A percentile compares a stretch with the other conserved stretches of the same genome.
Conservation (phyloP, 1,284 basidiomycete genomes). For the Papiliotrema nemorosa region DNA sequence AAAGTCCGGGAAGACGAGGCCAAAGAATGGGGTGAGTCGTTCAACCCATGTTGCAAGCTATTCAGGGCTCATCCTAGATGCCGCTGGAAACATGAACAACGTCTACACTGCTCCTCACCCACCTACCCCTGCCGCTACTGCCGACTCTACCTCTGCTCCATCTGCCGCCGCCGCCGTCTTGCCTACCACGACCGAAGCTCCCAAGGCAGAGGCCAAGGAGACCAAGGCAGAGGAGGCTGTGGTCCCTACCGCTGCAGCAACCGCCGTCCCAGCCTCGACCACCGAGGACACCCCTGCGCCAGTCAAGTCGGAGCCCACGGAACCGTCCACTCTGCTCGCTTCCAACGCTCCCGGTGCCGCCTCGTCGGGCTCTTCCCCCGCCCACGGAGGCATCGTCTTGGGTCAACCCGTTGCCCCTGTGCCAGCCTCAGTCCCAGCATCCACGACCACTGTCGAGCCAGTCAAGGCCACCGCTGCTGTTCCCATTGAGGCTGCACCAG, state of each 20-base stretch:
- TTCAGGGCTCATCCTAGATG: constrained; percentile 23
- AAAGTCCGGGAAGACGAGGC: constrained; percentile 49
- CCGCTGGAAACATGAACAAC: constrained; percentile 51
- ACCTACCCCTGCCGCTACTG: constrained; percentile 8
- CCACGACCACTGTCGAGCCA: background rate
- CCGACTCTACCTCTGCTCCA: constrained; percentile 8
- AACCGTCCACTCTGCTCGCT: constrained; percentile 24
- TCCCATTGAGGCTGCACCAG: constrained; percentile 11
- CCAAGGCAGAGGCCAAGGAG: constrained; percentile 1
- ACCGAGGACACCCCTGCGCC: background rate
- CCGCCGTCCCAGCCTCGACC: constrained; percentile 6
- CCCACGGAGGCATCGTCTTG: constrained; percentile 9
- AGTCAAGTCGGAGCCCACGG: constrained; percentile 8
- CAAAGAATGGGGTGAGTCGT: constrained; percentile 47
- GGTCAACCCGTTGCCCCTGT: background rate
- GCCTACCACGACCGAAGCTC: background rate
- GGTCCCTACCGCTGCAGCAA: constrained; percentile 11
- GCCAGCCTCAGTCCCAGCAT: background rate
- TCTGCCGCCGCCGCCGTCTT: constrained; percentile 4
- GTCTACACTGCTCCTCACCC: constrained; percentile 40
- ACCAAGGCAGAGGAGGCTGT: constrained; percentile 5
- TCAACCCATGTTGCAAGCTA: background rate
- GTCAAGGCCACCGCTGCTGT: constrained; percentile 12
- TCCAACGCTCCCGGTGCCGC: constrained; percentile 27
- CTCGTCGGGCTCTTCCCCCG: constrained; percentile 6